Conservation (phyloP, 2,329 filamentous ascomycete genomes). For the Epicoccum sorghinum region DNA sequence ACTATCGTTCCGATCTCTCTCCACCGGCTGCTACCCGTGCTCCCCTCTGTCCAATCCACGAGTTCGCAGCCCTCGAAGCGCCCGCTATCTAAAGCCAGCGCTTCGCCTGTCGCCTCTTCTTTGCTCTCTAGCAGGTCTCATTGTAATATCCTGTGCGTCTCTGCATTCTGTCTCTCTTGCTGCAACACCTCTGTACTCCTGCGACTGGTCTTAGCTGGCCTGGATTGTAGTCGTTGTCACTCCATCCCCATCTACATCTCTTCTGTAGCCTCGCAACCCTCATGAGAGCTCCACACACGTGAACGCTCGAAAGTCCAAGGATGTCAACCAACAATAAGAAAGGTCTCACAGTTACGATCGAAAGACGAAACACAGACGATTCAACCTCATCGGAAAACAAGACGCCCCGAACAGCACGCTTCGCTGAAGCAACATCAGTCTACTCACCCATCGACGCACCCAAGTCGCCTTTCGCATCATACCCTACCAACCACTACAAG, state of each 20-base stretch:
- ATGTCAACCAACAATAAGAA: slow-evolving; percentile 57
- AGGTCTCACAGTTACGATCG: slow-evolving; percentile 48
- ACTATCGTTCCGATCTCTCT: slow-evolving; percentile 42
- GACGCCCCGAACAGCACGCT: slow-evolving; percentile 75
- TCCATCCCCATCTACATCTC: slow-evolving; percentile 33
- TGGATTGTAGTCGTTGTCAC: slow-evolving; percentile 44
- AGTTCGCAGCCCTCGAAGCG: slow-evolving; percentile 42
- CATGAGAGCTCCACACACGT: slow-evolving; percentile 41
- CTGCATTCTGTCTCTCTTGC: slow-evolving; percentile 34
- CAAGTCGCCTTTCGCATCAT: slow-evolving; percentile 53
- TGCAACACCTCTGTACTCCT: slow-evolving; percentile 25
- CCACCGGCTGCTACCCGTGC: slow-evolving; percentile 38
- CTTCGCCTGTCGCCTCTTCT: slow-evolving; percentile 43
- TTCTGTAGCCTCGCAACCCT: slow-evolving; percentile 24
- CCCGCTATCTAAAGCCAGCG: slow-evolving; percentile 50
- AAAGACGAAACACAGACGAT: slow-evolving; percentile 49
- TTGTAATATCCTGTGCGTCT: slow-evolving; percentile 48
- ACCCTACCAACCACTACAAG: slow-evolving; percentile 61
- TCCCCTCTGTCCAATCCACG: slow-evolving; percentile 39
- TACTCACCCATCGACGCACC: slow-evolving; percentile 73
- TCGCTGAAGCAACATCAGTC: slow-evolving; percentile 80
- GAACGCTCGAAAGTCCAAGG: slow-evolving; percentile 44
- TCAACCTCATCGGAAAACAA: slow-evolving; percentile 58
- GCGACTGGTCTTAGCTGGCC: slow-evolving; percentile 48
- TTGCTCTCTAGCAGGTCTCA: slow-evolving; percentile 50